These are phyloP conservation scores for Neofusicoccum umdonicola DNA, from an alignment of 2,329 filamentous ascomycete species.

Conservation along the genomic window DNA sequence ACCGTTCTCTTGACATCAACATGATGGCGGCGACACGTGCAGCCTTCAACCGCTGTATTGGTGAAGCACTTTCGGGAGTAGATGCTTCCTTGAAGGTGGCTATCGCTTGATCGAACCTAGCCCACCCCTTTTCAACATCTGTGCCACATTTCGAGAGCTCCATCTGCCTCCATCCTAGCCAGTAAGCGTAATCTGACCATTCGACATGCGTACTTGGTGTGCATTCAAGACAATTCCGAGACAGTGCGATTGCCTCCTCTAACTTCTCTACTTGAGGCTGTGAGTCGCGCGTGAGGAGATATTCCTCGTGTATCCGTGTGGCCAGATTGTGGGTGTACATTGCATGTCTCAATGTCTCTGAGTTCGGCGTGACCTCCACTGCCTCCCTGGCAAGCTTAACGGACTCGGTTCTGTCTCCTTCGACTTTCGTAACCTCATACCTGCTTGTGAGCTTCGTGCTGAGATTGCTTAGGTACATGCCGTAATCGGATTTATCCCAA, in stretches of 20 bases:
- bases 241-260: neutral
- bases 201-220: neutral
- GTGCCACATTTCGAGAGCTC: neutral
- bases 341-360: neutral
- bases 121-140: neutral
- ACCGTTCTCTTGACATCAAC: neutral
- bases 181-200: constrained; percentile 11
- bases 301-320: neutral
- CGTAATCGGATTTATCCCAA: neutral
- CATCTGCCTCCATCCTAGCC: neutral
- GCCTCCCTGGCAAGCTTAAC: neutral
- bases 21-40: neutral
- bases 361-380: neutral
- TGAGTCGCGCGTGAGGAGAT: neutral
- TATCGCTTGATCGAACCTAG: neutral
- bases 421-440: neutral
- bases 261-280: neutral
- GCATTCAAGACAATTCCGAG: neutral
- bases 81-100: neutral
- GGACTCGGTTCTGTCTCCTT: neutral
- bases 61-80: neutral
- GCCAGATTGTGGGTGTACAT: neutral
- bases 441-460: neutral
- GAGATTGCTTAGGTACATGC: neutral
- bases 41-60: neutral